Conservation (phyloP, 352 stramenopile species). For the Globisporangium alternatum region DNA sequence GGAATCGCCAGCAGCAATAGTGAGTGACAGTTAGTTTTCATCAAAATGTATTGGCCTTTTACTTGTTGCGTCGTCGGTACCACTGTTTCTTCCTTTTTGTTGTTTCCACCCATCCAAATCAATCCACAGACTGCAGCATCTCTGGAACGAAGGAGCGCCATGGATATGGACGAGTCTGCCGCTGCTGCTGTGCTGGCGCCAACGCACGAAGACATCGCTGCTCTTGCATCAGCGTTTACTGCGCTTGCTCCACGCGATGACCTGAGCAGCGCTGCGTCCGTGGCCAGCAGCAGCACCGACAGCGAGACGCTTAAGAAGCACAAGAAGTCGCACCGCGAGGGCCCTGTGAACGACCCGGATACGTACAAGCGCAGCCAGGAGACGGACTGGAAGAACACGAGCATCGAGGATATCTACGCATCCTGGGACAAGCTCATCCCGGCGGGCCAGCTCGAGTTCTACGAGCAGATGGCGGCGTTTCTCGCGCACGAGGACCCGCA, state of each 20-base stretch:
- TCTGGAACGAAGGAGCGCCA: background rate
- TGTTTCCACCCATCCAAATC: conserved; percentile 5
- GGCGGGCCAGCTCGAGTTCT: conserved; percentile 58
- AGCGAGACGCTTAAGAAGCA: conserved; percentile 2
- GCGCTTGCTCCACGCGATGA: background rate
- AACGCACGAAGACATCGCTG: background rate
- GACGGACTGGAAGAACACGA: conserved; percentile 76
- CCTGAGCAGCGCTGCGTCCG: conserved; percentile 4
- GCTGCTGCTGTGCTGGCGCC: background rate
- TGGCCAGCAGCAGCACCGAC: background rate
- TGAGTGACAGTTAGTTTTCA: background rate
- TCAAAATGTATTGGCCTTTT: conserved; percentile 1
- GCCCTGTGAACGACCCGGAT: conserved; percentile 72
- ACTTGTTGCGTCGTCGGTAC: background rate
- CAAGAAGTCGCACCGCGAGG: conserved; percentile 19
- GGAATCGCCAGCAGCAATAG: background rate
- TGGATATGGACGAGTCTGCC: background rate
- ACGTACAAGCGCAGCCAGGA: conserved; percentile 87
- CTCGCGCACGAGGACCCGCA: conserved; percentile 71
- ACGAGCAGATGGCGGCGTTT: conserved; percentile 80
- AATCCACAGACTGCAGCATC: background rate
- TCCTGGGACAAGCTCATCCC: conserved; percentile 84
- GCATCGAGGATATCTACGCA: conserved; percentile 86
- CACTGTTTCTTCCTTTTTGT: background rate
- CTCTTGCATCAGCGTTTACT: background rate